Evolutionary conservation across 106 monocot species (phyloP).

Genomic region (Apostasia shenzhenica): DNA sequence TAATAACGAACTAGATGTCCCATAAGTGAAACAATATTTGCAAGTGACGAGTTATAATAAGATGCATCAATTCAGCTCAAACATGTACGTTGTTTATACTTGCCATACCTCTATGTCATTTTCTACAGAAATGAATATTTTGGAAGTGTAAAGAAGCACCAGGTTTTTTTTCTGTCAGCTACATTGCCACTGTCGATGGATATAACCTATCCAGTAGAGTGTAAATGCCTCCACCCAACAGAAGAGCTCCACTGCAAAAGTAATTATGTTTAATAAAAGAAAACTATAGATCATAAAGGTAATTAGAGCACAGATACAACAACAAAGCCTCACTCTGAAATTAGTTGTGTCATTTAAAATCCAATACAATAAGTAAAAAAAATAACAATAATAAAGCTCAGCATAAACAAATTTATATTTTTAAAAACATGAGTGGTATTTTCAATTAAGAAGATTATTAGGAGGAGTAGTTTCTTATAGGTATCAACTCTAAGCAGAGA

Average conservation of each 20-base stretch:
- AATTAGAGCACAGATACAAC: not conserved
- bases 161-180: slow-evolving; percentile 3
- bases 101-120: no score
- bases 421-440: not conserved
- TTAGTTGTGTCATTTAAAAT: not conserved
- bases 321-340: not conserved
- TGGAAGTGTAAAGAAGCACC: no score
- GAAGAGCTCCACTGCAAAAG: slow-evolving; percentile 72
- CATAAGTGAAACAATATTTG: no score
- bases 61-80: no score
- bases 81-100: no score
- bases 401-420: not conserved
- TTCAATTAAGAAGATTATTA: not conserved
- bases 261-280: not conserved
- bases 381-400: not conserved
- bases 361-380: not conserved
- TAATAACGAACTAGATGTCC: no score
- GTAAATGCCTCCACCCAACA: slow-evolving; percentile 89
- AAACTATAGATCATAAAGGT: not conserved
- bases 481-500: not conserved
- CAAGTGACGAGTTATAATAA: no score
- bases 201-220: slow-evolving; percentile 74
- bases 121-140: no score
- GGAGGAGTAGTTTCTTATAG: not conserved
- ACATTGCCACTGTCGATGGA: slow-evolving; percentile 81